Base-by-base conservation (phyloP, 805 yeast species). In the Hanseniaspora nectarophila region DNA sequence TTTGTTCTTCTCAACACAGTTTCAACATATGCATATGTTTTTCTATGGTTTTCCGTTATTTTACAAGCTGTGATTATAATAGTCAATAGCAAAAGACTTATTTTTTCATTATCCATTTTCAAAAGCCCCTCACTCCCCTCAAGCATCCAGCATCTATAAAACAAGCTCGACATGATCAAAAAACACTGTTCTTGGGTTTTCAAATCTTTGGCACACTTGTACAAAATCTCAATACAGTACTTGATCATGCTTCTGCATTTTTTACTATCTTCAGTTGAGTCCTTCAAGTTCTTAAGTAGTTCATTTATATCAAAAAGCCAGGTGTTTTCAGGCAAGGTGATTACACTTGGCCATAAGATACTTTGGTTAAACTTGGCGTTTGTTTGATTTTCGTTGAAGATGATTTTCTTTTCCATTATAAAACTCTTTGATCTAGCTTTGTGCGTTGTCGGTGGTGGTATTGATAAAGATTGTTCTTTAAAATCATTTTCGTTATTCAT, bases 41-140 rank as follows among this genome's bases (percentile, higher is more conserved):
- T 68, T 50, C 70, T 61, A 55, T 65, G 66, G 44, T 66, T 66
- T 54, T 66, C 70, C 56, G 64, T 60, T 7, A 63, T 56, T 55
- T 66, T 66, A 52, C 70, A 65, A 2, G 68, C 66, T 2, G 69
- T 66, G 8, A 65, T 68, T n/a, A 66, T 44, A 18, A 65, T 59
- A 1, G 66, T 64, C 50, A 64, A 66, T 3, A 69, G 59, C 10
- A 66, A 53, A 47, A 63, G 63, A 16, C 64, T 60, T 42, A 68
- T 63, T 12, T 63, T 64, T 3, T 60, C 55, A 4, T 61, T 35
- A n/a, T 57, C 57, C 5, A 57, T 53, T 24, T 67, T 67, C 26
- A 66, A 51, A 20, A 39, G 31, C 6, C 18, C 20, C 13, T 49
- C 45, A 15, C 35, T 49, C 6, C 62, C 64, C 54, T 60, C 61